Evolutionary conservation across 108 stramenopile species (phyloP), one percentile per base, ranked within the genome.

Genomic region (Seminavis robusta): DNA sequence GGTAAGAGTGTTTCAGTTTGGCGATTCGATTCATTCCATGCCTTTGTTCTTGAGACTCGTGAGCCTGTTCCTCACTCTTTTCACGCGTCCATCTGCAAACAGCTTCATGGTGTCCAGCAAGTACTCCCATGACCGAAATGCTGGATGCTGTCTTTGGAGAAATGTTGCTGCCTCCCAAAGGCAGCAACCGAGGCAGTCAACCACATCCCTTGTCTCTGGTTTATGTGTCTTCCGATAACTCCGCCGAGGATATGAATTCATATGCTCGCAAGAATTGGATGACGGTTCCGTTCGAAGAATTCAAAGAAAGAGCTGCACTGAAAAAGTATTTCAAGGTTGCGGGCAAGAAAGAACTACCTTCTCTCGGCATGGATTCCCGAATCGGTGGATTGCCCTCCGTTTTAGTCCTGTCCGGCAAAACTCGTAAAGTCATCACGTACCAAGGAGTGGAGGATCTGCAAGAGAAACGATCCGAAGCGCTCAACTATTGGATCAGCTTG

Each of bases 21-120:
- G n/a, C n/a, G n/a, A n/a, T n/a, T n/a, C n/a, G n/a, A n/a, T n/a
- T n/a, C n/a, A n/a, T n/a, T n/a, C n/a, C n/a, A n/a, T n/a, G n/a
- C n/a, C n/a, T n/a, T n/a, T n/a, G n/a, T n/a, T n/a, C n/a, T n/a
- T n/a, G n/a, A n/a, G n/a, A n/a, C n/a, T n/a, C n/a, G n/a, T n/a
- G n/a, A n/a, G n/a, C n/a, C n/a, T n/a, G n/a, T n/a, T n/a, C n/a
- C n/a, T n/a, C n/a, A n/a, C n/a, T n/a, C n/a, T n/a, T n/a, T n/a
- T n/a, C n/a, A n/a, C n/a, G n/a, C n/a, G n/a, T n/a, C n/a, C n/a
- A n/a, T n/a, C n/a, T n/a, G n/a, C n/a, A n/a, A n/a, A n/a, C n/a
- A n/a, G 86, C 86, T 21, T 33, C 58, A 4, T 87, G 86, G 86
- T 87, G 86, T 63, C 80, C 79, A 29, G 69, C 70, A 71, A 59